Base-by-base conservation (phyloP, 192 early-diverging fungal species). In the Podochytrium sp. region DNA sequence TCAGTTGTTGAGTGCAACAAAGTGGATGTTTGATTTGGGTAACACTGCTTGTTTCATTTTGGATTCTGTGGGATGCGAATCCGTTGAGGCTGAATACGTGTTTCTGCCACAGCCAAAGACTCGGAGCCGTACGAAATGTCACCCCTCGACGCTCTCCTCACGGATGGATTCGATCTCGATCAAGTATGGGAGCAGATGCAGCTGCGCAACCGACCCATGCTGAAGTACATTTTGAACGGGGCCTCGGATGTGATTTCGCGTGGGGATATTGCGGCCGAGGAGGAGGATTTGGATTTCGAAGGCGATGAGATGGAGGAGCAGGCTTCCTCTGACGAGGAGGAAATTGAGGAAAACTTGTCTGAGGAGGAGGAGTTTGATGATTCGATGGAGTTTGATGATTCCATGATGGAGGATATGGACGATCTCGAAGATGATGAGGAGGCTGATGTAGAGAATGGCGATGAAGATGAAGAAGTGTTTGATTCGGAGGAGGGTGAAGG, bases 151-250 rank as follows among this genome's bases (percentile, higher is more conserved):
- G 88, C 88, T 56, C 76, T 95, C 3, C 81, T 87, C 27, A 78
- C 85, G 7, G 89, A 94, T 49, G 91, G 89, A 0, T 92, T 93
- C 65, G 90, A 93, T 65, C 78, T 88, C 53, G 88, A 92, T 65
- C 95, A 96, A 85, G 90, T 98, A 52, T 98, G 96, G 96, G 93
- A 95, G 79, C 92, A 96, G 76, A 84, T 98, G 52, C 88, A 89
- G 65, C 81, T 95, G 75, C 91, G 92, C 64, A 96, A 96, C 75
- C 84, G 87, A 63, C 92, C 93, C 0, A 90, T 96, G 67, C 78
- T 94, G 25, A 82, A 86, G 35, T 90, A 89, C 75, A 73, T 91
- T 0, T 57, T 42, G 5, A 37, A 58, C 12, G 57, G 60, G 38
- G 73, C 74, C 14, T 30, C 79, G 16, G 65, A 73, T 20, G 40